Conservation (phyloP, 129 eudicot genomes). For the Flaveria sonorensis region DNA sequence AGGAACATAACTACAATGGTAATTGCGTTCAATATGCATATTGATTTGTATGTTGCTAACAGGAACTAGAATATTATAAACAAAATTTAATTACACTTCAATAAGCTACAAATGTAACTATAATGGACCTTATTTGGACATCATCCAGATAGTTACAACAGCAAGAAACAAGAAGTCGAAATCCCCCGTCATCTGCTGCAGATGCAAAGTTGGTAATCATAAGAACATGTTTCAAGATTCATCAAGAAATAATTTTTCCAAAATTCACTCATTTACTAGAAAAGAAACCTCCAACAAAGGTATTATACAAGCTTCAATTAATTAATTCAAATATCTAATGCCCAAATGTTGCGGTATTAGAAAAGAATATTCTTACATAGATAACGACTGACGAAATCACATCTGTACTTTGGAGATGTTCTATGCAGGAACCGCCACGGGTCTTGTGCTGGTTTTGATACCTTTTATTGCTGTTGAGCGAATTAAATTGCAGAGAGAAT, state of each 20-base stretch:
- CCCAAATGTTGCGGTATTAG: neutral
- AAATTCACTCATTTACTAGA: neutral
- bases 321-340: neutral
- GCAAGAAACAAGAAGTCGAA: slow-evolving; percentile 16
- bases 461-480: slow-evolving; percentile 81
- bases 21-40: slow-evolving; percentile 6
- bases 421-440: slow-evolving; percentile 77
- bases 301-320: neutral
- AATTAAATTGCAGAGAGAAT: neutral
- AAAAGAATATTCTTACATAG: slow-evolving; percentile 35
- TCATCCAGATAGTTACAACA: slow-evolving; percentile 16
- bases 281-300: neutral
- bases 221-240: neutral
- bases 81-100: slow-evolving; percentile 37
- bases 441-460: slow-evolving; percentile 91
- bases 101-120: slow-evolving; percentile 29
- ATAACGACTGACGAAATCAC: slow-evolving; percentile 32
- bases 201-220: slow-evolving; percentile 7
- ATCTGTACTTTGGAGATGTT: slow-evolving; percentile 20
- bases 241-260: neutral
- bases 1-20: neutral
- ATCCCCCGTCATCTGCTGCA: slow-evolving; percentile 27
- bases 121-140: slow-evolving; percentile 30
- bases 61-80: neutral
- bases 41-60: neutral